Conservation (phyloP, 768 basidiomycete genomes). For the Pleurotus giganteus region DNA sequence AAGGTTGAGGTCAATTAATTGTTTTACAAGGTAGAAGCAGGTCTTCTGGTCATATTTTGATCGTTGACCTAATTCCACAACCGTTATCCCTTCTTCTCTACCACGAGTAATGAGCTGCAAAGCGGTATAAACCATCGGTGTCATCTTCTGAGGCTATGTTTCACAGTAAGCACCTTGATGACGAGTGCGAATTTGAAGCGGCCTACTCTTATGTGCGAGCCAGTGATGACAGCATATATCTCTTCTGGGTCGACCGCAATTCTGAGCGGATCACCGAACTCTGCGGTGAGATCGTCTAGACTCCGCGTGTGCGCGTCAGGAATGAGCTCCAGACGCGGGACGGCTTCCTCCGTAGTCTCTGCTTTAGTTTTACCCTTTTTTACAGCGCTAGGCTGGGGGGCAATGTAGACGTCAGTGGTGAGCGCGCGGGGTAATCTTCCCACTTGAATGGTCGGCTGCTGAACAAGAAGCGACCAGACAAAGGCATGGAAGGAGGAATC, state of each 20-base stretch:
- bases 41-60: slow-evolving; percentile 89
- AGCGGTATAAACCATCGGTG: slow-evolving; percentile 80
- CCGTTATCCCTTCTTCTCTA: slow-evolving; percentile 72
- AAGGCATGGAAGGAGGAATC: slow-evolving; percentile 80
- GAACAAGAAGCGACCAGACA: slow-evolving; percentile 78
- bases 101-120: slow-evolving; percentile 85
- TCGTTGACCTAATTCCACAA: slow-evolving; percentile 72
- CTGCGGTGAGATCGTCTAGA: slow-evolving; percentile 52
- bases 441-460: slow-evolving; percentile 73
- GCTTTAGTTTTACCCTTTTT: slow-evolving; percentile 62
- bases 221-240: slow-evolving; percentile 77
- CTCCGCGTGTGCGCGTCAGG: slow-evolving; percentile 52
- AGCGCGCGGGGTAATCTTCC: slow-evolving; percentile 62
- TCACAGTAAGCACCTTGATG: slow-evolving; percentile 3
- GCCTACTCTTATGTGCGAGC: slow-evolving; percentile 79
- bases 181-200: not conserved
- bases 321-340: slow-evolving; percentile 50
- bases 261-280: slow-evolving; percentile 64
- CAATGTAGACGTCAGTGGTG: slow-evolving; percentile 71
- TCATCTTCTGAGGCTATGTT: slow-evolving; percentile 71
- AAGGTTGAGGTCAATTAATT: slow-evolving; percentile 68
- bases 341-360: slow-evolving; percentile 41
- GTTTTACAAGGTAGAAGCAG: slow-evolving; percentile 81
- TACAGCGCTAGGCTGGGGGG: slow-evolving; percentile 68
- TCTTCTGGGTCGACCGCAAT: slow-evolving; percentile 75